Evolutionary conservation across 1,139 yeast genomes (phyloP), one percentile per base, ranked within the genome.

Genomic region (Suhomyces yuchorum): DNA sequence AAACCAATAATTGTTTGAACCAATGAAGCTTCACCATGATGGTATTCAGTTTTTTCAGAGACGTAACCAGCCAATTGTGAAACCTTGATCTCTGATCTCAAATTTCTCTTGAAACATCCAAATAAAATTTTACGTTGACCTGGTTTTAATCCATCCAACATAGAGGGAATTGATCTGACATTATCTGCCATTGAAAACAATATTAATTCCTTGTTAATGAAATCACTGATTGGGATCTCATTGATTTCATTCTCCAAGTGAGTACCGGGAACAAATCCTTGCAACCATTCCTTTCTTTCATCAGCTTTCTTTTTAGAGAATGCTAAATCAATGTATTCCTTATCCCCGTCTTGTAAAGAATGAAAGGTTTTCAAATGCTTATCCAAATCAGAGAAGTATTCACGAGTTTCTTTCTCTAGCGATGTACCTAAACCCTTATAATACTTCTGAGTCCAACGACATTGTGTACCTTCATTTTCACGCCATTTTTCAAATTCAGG

Each of bases 371-470:
- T 95, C 71, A 90, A 75, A 68, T 95, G 99, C 56, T 77, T 84
- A 58, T 88, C 97, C 40, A 95, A 75, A 53, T 88, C 89, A 30
- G 91, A 77, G 66, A 95, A 95, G 63, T 95, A 95, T 62, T 89
- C 96, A 57, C 96, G 82, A 51, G 90, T 91, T 70, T 93, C 99
- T 33, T 72, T 75, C 9, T 81, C 79, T 1, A 84, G 78, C 1
- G 98, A 92, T 8, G 99, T 91, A 82, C 99, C 99, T 77, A 95
- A 80, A 81, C 99, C 99, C 77, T 95, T 95, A 73, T 89, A 93
- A 73, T 95, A 95, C 78, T 95, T 95, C 58, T 89, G 96, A 44
- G 86, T 82, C 96, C 97, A 95, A 23, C 92, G 82, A 59, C 85
- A 84, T 9, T 73, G 77, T 33, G 72, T 71, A 37, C 97, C 96